Percentiles rank a stretch among this genome's conserved stretches.
Evolutionary conservation across 2,329 filamentous ascomycete species (phyloP).

Genomic region (Neophaeococcomyces mojaviensis): DNA sequence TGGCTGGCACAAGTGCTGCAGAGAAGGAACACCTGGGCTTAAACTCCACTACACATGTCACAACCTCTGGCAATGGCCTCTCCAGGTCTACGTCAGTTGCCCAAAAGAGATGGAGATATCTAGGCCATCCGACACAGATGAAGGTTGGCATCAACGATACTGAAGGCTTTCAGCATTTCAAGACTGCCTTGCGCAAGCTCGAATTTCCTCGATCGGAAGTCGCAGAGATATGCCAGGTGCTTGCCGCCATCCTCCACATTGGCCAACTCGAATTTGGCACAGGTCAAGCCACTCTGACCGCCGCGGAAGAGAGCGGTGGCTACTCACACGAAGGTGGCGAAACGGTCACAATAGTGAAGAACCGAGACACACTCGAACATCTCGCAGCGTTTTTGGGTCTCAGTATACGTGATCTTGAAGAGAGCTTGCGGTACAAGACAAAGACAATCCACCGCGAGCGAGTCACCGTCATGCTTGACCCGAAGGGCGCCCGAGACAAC

Average conservation of each 20-base stretch:
- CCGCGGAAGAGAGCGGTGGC: constrained; percentile 85
- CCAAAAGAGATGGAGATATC: constrained; percentile 89
- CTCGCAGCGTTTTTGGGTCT: constrained; percentile 94
- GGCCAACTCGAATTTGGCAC: constrained; percentile 92
- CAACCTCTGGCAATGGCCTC: constrained; percentile 33
- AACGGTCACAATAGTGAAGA: constrained; percentile 77
- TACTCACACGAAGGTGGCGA: constrained; percentile 93
- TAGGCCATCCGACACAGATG: constrained; percentile 91
- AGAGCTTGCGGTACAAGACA: constrained; percentile 86
- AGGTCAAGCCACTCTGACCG: constrained; percentile 67
- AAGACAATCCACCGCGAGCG: constrained; percentile 94
- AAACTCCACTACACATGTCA: constrained; percentile 38
- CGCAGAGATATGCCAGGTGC: constrained; percentile 90
- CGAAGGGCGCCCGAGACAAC: constrained; percentile 78
- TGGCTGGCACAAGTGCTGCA: constrained; percentile 81
- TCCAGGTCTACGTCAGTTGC: constrained; percentile 48
- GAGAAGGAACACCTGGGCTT: constrained; percentile 81
- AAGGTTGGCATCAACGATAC: constrained; percentile 95
- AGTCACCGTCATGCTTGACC: constrained; percentile 97
- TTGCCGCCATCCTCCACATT: constrained; percentile 92
- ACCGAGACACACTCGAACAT: constrained; percentile 79
- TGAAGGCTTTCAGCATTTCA: constrained; percentile 95
- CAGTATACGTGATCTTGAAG: constrained; percentile 70
- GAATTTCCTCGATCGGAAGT: constrained; percentile 92
- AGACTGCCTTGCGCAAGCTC: constrained; percentile 85